These are phyloP conservation scores for Aspergillus sclerotialis DNA, from an alignment of 2,329 filamentous ascomycete species.

Conservation along the genomic window DNA sequence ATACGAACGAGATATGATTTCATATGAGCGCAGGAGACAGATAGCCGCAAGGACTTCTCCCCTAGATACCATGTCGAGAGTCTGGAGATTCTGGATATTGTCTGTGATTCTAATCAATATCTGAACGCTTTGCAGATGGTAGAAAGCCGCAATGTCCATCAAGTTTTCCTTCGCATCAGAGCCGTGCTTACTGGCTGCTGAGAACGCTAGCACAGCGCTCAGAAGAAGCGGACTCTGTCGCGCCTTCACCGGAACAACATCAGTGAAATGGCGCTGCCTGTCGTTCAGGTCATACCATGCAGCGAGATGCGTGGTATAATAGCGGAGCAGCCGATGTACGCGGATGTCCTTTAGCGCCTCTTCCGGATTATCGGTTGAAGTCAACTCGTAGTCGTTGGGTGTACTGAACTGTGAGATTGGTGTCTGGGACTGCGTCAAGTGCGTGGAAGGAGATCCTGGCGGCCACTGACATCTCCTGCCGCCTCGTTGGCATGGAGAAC, in stretches of 20 bases:
- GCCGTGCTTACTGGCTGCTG: slow-evolving; percentile 35
- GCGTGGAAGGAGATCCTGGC: too few relatives aligned
- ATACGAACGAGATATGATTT: slow-evolving; percentile 39
- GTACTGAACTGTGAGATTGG: too few relatives aligned
- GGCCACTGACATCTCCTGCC: too few relatives aligned
- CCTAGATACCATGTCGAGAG: too few relatives aligned
- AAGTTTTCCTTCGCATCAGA: slow-evolving; percentile 11
- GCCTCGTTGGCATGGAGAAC: too few relatives aligned
- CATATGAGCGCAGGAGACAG: slow-evolving; percentile 44
- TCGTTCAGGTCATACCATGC: slow-evolving; percentile 46
- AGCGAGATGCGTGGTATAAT: slow-evolving; percentile 34
- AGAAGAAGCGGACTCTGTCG: slow-evolving; percentile 38
- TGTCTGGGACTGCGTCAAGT: too few relatives aligned
- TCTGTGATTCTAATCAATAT: slow-evolving; percentile 32
- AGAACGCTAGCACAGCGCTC: slow-evolving; percentile 39
- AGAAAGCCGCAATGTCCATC: slow-evolving; percentile 29
- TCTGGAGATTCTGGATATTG: slow-evolving; percentile 21
- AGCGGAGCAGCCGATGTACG: slow-evolving; percentile 26
- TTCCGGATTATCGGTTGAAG: slow-evolving; percentile 6
- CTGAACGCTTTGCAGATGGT: slow-evolving; percentile 37
- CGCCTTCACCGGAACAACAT: slow-evolving; percentile 29
- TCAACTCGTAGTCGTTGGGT: slow-evolving; percentile 1
- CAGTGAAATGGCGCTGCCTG: slow-evolving; percentile 26
- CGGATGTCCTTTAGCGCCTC: slow-evolving; percentile 4
- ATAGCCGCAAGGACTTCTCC: slow-evolving; percentile 41